These are phyloP conservation scores for Beauveria sp. DNA, from an alignment of 2,329 filamentous ascomycete species.

Conservation along the genomic window DNA sequence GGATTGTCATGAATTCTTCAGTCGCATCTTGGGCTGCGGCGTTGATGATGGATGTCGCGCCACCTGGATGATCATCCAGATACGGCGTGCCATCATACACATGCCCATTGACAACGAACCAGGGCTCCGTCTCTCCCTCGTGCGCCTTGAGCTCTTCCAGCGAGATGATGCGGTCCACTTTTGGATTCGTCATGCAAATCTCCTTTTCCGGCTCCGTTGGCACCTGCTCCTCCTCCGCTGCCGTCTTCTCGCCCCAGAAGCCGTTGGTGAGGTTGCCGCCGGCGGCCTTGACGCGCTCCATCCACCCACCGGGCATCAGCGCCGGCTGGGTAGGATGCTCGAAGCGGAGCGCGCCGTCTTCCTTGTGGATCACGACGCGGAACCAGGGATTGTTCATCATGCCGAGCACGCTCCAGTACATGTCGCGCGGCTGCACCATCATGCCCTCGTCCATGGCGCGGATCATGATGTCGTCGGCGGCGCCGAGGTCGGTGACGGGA, in stretches of 20 bases:
- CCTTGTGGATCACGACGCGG: conserved; percentile 66
- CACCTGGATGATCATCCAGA: conserved; percentile 76
- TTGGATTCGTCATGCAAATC: conserved; percentile 69
- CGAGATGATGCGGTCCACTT: conserved; percentile 54
- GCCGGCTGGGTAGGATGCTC: conserved; percentile 85
- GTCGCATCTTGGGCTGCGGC: conserved; percentile 76
- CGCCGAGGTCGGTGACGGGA: conserved; percentile 50
- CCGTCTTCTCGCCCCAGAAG: conserved; percentile 70
- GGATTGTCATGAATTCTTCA: conserved; percentile 88
- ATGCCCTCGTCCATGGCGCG: conserved; percentile 86
- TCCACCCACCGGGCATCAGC: conserved; percentile 76
- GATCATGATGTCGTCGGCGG: conserved; percentile 67
- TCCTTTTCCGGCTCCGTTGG: conserved; percentile 48
- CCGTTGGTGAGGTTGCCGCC: conserved; percentile 77
- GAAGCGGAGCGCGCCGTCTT: conserved; percentile 57
- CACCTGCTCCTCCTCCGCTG: conserved; percentile 33
- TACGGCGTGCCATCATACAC: conserved; percentile 83
- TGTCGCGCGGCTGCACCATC: conserved; percentile 79
- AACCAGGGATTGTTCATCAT: conserved; percentile 99
- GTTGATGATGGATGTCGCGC: conserved; percentile 74
- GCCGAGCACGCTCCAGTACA: conserved; percentile 92
- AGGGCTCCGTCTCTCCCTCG: conserved; percentile 57
- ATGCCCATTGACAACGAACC: conserved; percentile 84
- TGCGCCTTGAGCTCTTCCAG: conserved; percentile 67
- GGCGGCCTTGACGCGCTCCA: conserved; percentile 79